Evolutionary conservation across 345 rosid genomes (phyloP), one percentile per base, ranked within the genome.

Genomic region (Hibiscus mutabilis): DNA sequence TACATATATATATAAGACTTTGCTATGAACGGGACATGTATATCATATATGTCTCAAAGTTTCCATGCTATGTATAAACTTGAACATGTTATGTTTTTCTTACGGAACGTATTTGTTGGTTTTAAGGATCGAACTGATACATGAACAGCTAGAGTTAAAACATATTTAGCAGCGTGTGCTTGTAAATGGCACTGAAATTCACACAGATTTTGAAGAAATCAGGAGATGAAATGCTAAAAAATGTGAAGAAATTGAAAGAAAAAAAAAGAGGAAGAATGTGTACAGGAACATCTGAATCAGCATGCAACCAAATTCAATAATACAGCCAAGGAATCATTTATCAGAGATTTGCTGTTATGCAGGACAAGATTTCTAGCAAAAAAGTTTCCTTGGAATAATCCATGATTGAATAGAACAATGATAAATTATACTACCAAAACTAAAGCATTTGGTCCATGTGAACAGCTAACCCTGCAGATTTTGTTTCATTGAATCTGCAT

Each of bases 261-360:
- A 49, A 16, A 49, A 4, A 49, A 15, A 2, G 3, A 29, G 4
- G 4, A 29, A 29, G 33, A 29, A 29, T 29, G 51, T 3, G 15
- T 11, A 46, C 53, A 15, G 68, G 58, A 11, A n/a, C 13, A 58
- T 56, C 56, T 31, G 44, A 61, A 60, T 70, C 66, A 49, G 78
- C 73, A 49, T 56, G 69, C 74, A 70, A 16, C 60, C 64, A 6
- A 49, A 66, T 42, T 67, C 69, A 42, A 70, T 25, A 55, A 33
- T 35, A 35, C 25, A 35, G 6, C 2, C 15, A 7, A 61, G 47
- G 53, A 61, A 61, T 61, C 66, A 9, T 61, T 4, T n/a, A 33
- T 61, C 6, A n/a, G 15, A 33, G 24, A 61, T 61, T 35, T 33
- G 66, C 66, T 33, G 25, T 33, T 33, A 9, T 9, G 0, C 66